Conservation (phyloP, 2,329 filamentous ascomycete genomes). For the Ophiocordyceps polyrhachis-furcata region DNA sequence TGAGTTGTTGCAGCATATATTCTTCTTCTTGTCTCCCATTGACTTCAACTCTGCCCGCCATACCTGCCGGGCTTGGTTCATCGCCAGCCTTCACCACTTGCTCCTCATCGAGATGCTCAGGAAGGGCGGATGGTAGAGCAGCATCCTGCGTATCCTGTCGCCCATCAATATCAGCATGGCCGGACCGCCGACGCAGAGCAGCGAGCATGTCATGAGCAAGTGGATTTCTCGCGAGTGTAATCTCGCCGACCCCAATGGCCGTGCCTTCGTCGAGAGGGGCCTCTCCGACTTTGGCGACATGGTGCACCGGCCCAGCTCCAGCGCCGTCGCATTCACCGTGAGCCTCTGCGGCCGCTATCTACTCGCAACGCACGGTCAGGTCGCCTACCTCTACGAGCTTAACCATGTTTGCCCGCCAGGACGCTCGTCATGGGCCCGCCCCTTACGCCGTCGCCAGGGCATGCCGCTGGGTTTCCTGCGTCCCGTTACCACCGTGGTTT, state of each 20-base stretch:
- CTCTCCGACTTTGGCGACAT: slow-evolving; percentile 18
- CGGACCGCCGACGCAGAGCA: slow-evolving; percentile 4
- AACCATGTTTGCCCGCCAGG: slow-evolving; percentile 15
- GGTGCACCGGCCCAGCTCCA: slow-evolving; percentile 5
- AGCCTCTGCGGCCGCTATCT: slow-evolving; percentile 41
- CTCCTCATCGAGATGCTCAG: slow-evolving; percentile 34
- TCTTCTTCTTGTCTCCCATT: slow-evolving; percentile 12
- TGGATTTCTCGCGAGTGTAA: slow-evolving; percentile 21
- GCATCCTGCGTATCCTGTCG: slow-evolving; percentile 10
- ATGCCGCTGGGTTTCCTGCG: slow-evolving; percentile 12
- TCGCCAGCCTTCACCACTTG: slow-evolving; percentile 30
- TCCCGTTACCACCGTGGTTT: slow-evolving; percentile 33
- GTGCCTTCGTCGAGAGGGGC: slow-evolving; percentile 14
- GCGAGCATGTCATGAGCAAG: slow-evolving; percentile 20
- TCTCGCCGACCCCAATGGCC: slow-evolving; percentile 4
- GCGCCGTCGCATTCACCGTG: slow-evolving; percentile 23
- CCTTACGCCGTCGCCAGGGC: slow-evolving; percentile 8
- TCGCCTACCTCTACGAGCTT: slow-evolving; percentile 36
- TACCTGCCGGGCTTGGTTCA: slow-evolving; percentile 41
- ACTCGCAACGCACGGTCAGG: slow-evolving; percentile 31
- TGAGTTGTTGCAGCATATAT: slow-evolving; percentile 20
- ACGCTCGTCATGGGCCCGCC: slow-evolving; percentile 9
- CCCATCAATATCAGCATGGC: slow-evolving; percentile 6
- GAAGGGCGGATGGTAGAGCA: slow-evolving; percentile 33
- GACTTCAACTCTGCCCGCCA: slow-evolving; percentile 42